phyloP scores from a whole-genome alignment of 148 eudicot species.

The Rhododendron mucronatum region DNA sequence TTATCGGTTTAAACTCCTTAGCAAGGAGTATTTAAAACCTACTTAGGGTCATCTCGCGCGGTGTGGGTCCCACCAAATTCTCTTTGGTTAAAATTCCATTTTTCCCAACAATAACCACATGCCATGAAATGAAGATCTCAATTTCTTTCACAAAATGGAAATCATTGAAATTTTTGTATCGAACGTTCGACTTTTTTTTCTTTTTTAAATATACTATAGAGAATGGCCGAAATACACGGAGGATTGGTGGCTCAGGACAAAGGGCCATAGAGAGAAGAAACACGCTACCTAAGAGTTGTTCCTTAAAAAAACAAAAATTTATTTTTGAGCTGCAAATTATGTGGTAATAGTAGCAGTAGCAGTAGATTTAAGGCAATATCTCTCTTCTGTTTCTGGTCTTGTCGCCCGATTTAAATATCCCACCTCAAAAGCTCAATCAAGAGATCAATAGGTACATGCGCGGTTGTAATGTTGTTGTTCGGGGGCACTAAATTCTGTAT shows the following conservation, averaged over 20 bases:
- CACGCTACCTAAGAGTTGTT: not conserved
- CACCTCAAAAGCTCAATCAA: not conserved
- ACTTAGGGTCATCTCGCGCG: too few species aligned
- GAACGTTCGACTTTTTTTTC: not conserved
- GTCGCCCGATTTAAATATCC: not conserved
- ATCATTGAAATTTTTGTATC: not conserved
- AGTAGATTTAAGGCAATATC: not conserved
- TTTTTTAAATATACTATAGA: not conserved
- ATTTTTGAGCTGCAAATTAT: not conserved
- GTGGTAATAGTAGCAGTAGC: not conserved
- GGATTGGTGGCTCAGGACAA: not conserved
- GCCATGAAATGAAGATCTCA: not conserved
- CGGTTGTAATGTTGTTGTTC: conserved; percentile 2
- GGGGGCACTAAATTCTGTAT: not conserved
- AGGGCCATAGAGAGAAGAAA: not conserved
- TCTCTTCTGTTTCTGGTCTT: not conserved
- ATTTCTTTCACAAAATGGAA: not conserved
- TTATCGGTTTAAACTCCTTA: too few species aligned
- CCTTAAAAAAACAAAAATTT: not conserved
- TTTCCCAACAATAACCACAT: not conserved
- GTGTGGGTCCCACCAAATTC: too few species aligned
- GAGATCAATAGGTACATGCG: not conserved
- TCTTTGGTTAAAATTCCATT: too few species aligned
- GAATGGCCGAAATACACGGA: not conserved
- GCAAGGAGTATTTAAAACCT: too few species aligned